These are phyloP conservation scores for Phanerodontia chrysosporium DNA, from an alignment of 768 basidiomycete species.

Conservation along the genomic window DNA sequence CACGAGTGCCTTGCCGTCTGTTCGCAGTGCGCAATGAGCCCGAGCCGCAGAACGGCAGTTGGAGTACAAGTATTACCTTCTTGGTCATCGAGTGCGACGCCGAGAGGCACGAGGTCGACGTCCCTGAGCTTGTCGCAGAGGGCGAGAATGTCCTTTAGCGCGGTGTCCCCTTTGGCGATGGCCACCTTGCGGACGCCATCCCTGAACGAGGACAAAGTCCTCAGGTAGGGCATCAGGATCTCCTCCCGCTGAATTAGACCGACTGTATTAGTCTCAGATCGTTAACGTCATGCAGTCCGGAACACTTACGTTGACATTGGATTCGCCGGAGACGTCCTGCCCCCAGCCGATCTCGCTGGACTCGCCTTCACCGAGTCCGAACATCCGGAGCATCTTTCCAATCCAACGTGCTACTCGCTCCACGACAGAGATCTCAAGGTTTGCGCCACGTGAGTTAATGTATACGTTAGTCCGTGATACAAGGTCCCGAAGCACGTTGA, in stretches of 20 bases:
- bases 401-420: conserved; percentile 65
- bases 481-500: conserved; percentile 73
- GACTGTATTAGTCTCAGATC: conserved; percentile 8
- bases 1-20: conserved; percentile 92
- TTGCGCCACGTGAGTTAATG: conserved; percentile 61
- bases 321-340: conserved; percentile 44
- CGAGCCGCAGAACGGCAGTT: not conserved
- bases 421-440: conserved; percentile 59
- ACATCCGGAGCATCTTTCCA: conserved; percentile 69
- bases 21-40: not conserved
- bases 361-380: conserved; percentile 74
- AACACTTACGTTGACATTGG: conserved; percentile 45
- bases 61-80: conserved; percentile 52
- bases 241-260: conserved; percentile 63
- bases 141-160: conserved; percentile 75
- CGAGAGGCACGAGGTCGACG: conserved; percentile 84
- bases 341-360: conserved; percentile 83
- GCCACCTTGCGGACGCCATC: conserved; percentile 84
- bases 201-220: conserved; percentile 82
- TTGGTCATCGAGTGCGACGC: conserved; percentile 95
- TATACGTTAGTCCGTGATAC: conserved; percentile 87
- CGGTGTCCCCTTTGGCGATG: conserved; percentile 60
- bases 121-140: conserved; percentile 91
- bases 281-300: not conserved
- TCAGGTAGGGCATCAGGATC: conserved; percentile 83